Base-by-base conservation (phyloP, 345 rosid species). In the Brassica carinata region DNA sequence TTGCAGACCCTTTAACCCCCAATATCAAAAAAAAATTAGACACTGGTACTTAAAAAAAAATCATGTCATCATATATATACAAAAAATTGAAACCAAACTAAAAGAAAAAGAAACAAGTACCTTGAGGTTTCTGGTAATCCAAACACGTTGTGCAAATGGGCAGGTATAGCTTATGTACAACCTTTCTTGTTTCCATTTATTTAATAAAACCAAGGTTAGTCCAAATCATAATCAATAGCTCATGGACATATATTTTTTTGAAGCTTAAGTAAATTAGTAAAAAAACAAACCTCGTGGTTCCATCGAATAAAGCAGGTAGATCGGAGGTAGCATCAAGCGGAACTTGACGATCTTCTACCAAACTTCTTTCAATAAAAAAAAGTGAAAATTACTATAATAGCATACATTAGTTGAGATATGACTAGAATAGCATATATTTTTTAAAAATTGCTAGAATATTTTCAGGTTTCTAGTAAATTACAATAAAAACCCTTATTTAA, bases 51-150 rank as follows among this genome's bases (percentile, higher is more conserved):
- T 34, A 8, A 1, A 18, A 13, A 45, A 3, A 0, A 8, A 18
- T 30, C 14, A 26, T 14, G 4, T 15, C 70, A 15, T 59, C 31
- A 57, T 36, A 53, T 5, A 57, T 36, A 53, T 5, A 59, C 14
- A 53, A 14, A 5, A 15, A 55, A 17, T 0, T 14, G 17, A 51
- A 48, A 5, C 5, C 7, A n/a, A 14, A 51, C 2, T 14, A 51
- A 1, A 4, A 14, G 57, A 51, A 51, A 5, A 51, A 13, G 23
- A 77, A 5, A 59, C 18, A 61, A 74, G 63, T 30, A 94, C 97
- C 98, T 94, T 94, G 76, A 77, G 81, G 83, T 94, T 94, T 68
- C 94, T 83, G 13, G 93, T 79, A 72, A 90, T 89, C 98, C 97
- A 92, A 76, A 83, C 90, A 61, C 94, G 96, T 87, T 90, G 97